phyloP scores from a whole-genome alignment of 768 basidiomycete genomes.

The Obba rivulosa region DNA sequence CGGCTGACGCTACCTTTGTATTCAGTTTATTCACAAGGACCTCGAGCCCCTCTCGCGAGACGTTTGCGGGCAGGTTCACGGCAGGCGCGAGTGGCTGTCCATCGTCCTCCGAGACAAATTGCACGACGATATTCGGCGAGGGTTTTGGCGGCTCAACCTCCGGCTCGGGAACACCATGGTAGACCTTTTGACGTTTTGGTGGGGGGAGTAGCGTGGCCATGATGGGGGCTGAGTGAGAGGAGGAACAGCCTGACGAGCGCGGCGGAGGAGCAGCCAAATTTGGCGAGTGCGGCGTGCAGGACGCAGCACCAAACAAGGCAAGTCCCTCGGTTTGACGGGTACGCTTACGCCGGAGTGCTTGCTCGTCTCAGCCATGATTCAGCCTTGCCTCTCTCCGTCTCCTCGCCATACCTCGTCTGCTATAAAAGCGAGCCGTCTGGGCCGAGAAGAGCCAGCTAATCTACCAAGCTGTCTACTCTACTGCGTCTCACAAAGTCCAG shows the following conservation, averaged over 20 bases:
- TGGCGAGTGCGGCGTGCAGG: slow-evolving; percentile 4
- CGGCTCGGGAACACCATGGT: slow-evolving; percentile 69
- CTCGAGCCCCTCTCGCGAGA: slow-evolving; percentile 79
- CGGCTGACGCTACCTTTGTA: slow-evolving; percentile 48
- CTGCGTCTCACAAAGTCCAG: slow-evolving; percentile 1
- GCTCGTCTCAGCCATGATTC: no score
- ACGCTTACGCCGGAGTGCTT: no score
- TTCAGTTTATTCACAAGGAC: slow-evolving; percentile 84
- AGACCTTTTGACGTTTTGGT: slow-evolving; percentile 81
- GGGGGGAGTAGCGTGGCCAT: slow-evolving; percentile 89
- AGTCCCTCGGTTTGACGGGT: slow-evolving; percentile 1
- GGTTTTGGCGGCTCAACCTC: slow-evolving; percentile 40
- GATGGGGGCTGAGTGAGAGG: background rate
- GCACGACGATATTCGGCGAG: slow-evolving; percentile 75
- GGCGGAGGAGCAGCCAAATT: no score
- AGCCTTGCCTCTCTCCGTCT: no score
- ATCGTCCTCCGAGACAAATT: slow-evolving; percentile 89
- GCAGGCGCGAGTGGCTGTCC: slow-evolving; percentile 77
- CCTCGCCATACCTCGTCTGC: no score
- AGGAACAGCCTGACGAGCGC: no score
- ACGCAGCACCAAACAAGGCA: slow-evolving; percentile 9
- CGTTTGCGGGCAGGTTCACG: slow-evolving; percentile 84
- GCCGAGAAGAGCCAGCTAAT: no score
- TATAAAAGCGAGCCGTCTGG: background rate
- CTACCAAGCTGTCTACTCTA: slow-evolving; percentile 9